Base-by-base conservation (phyloP, 352 stramenopile genomes). In the Pilasporangium apinafurcum region DNA sequence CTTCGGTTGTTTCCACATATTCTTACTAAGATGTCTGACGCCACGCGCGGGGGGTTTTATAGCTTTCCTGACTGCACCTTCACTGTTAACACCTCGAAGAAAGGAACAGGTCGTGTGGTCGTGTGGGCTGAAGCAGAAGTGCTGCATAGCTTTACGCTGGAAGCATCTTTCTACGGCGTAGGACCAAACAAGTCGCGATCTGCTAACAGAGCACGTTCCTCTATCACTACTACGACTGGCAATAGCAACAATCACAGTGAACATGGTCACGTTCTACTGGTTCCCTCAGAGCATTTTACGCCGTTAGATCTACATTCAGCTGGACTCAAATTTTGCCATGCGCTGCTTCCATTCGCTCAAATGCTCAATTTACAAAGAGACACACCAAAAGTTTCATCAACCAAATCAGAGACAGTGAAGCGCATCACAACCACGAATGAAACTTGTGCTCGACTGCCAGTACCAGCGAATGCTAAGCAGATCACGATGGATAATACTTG, bases 81-180 rank as follows among this genome's bases (percentile, higher is more conserved):
- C 37, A 86, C 77, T 1, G 61, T 90, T 6, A 72, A 48, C 26
- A 37, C 54, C 13, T 69, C 60, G 21, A 89, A 89, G 47, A 61
- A 62, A 21, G 72, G 71, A 26, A 90, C 80, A 0, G 74, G 69
- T 0, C 74, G 77, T 1, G 61, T 90, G 16, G 68, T 86, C 8
- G 56, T 89, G 7, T 87, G 72, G 74, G 62, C 69, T 10, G 67
- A 86, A 37, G 65, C 65, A 14, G 44, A 68, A 10, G 70, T 86
- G 30, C 70, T 85, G 26, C 67, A 92, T 41, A 90, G 77, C 56
- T 88, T 85, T 56, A 90, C 77, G 12, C 63, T 92, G 12, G 80
- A 92, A 56, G 50, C 69, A 2, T 88, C 77, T 3, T 92, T 90
- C 56, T 92, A 73, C 21, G 80, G 80, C 5, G 62, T 77, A 3